Evolutionary conservation across 306 rosid species (phyloP).

Genomic region (Vicia faba): DNA sequence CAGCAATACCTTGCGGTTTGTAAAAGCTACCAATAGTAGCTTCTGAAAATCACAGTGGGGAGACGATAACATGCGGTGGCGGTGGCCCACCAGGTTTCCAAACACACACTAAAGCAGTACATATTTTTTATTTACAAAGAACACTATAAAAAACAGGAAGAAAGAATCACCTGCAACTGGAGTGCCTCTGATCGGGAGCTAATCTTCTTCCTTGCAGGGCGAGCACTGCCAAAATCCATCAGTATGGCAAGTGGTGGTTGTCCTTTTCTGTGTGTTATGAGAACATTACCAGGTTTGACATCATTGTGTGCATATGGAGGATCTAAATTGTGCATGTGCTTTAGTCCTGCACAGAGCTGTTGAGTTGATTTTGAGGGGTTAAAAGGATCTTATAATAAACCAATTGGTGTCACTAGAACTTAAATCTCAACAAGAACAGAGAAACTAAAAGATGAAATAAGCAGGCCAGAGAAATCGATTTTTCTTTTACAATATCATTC

Average conservation of each 20-base stretch:
- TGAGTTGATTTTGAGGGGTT: slow-evolving; percentile 44
- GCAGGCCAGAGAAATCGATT: slow-evolving; percentile 27
- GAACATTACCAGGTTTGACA: slow-evolving; percentile 95
- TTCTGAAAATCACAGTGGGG: no score
- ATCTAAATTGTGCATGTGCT: slow-evolving; percentile 93
- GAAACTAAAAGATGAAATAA: slow-evolving; percentile 17
- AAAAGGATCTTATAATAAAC: slow-evolving; percentile 33
- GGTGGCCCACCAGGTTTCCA: no score
- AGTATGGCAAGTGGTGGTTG: slow-evolving; percentile 86
- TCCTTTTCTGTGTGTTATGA: slow-evolving; percentile 77
- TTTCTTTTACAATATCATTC: slow-evolving; percentile 21
- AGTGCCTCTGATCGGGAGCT: slow-evolving; percentile 85
- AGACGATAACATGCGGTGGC: no score
- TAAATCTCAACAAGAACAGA: slow-evolving; percentile 26
- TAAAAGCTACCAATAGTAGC: no score
- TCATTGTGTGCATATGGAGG: slow-evolving; percentile 98
- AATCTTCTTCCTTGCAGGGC: slow-evolving; percentile 85
- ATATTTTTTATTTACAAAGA: background rate
- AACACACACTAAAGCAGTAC: background rate
- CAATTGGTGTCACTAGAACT: slow-evolving; percentile 1
- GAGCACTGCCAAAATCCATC: slow-evolving; percentile 98
- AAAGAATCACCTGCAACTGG: slow-evolving; percentile 79
- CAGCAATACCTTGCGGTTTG: no score
- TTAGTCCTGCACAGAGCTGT: slow-evolving; percentile 97
- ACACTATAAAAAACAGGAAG: background rate